Conservation (phyloP, 2,329 filamentous ascomycete species). For the Pseudopithomyces chartarum region DNA sequence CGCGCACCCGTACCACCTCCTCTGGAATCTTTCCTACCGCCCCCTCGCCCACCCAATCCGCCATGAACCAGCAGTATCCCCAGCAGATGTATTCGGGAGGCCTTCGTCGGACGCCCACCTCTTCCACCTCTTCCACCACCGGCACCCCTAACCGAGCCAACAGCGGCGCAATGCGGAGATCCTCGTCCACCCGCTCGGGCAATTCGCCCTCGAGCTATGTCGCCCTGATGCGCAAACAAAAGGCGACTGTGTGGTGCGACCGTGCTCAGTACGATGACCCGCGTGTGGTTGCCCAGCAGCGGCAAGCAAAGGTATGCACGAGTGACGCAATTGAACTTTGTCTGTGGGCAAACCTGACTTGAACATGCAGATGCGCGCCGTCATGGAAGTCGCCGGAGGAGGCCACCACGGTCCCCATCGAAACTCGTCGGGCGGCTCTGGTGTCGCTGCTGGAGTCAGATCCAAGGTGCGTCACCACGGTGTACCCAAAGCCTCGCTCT, state of each 20-base stretch:
- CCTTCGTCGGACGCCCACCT: constrained; percentile 65
- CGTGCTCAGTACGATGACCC: constrained; percentile 91
- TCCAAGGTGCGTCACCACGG: constrained; percentile 90
- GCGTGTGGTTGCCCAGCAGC: constrained; percentile 78
- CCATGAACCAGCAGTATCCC: constrained; percentile 40
- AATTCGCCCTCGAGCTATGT: constrained; percentile 78
- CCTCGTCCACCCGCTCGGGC: constrained; percentile 78
- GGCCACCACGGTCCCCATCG: constrained; percentile 41
- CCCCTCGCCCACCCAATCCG: constrained; percentile 30
- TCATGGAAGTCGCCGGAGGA: constrained; percentile 78
- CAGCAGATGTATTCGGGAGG: constrained; percentile 39
- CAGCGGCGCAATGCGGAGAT: constrained; percentile 67
- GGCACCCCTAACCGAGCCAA: constrained; percentile 54
- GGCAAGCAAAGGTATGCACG: constrained; percentile 70
- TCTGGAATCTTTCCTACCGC: constrained; percentile 40
- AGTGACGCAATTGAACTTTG: background rate
- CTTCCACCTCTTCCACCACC: constrained; percentile 69
- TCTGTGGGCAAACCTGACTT: background rate
- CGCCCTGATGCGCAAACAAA: constrained; percentile 93
- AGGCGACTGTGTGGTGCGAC: constrained; percentile 98
- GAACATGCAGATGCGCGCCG: constrained; percentile 68
- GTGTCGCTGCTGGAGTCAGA: constrained; percentile 60
- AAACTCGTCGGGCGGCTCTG: constrained; percentile 45
- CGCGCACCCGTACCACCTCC: constrained; percentile 44
- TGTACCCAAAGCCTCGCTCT: constrained; percentile 77